Evolutionary conservation across 1,284 basidiomycete genomes (phyloP), one percentile per base, ranked within the genome.

Genomic region (Phellinidium pouzarii): DNA sequence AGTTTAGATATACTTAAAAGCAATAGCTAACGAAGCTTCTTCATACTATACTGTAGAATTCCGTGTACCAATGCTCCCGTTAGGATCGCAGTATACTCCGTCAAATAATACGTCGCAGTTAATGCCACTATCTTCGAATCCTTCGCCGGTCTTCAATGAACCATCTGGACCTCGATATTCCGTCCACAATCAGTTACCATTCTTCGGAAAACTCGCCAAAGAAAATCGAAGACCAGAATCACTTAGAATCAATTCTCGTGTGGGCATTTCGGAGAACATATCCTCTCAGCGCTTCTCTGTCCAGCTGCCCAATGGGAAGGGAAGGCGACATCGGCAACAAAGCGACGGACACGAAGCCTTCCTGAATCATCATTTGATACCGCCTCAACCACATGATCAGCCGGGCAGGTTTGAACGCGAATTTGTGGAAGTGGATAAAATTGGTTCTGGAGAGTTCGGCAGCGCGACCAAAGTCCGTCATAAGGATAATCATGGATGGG

Each of bases 401-500:
- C 68, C 74, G 7, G 82, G 86, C 20, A 77, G 78, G 40, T 91
- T 91, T 58, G 84, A 85, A 64, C 78, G 77, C 48, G 81, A 88
- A 42, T 98, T 96, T 65, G 77, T 84, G 23, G 84, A 89, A 54
- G 72, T 91, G 27, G 87, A 91, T 53, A 81, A 86, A 60, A 76
- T 98, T 17, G 96, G 96, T 3, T 84, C 86, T 53, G 96, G 96
- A 14, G 92, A 95, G 63, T 99, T 98, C 70, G 94, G 93, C 38
- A 88, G 89, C 60, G 95, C 94, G 11, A 83, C 94, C 69, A 95
- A 94, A 71, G 95, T 93, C 5, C 79, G 82, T 58, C 79, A 84
- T 60, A 84, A 88, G 66, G 68, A 75, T 56, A 78, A 67, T 1
- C 66, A 69, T 3, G 69, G 72, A 36, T 62, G 64, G 36, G 67